These are phyloP conservation scores for Skeletonema grethae DNA, from an alignment of 108 stramenopile genomes.

Conservation along the genomic window DNA sequence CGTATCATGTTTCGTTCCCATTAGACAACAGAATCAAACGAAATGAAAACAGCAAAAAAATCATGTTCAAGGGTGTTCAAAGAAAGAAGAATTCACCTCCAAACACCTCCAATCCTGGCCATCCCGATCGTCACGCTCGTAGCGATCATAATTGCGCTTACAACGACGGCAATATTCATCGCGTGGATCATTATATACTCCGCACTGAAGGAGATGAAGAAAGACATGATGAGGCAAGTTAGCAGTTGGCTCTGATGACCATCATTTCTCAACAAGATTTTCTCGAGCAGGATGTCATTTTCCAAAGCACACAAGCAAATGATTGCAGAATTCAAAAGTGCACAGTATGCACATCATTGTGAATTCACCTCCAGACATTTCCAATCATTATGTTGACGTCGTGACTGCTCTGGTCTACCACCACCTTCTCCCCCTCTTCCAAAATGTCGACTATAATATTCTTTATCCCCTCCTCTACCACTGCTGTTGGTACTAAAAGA, in stretches of 20 bases:
- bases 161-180: neutral
- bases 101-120: conserved; percentile 16
- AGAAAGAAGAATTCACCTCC: conserved; percentile 38
- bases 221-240: neutral
- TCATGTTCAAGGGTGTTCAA: neutral
- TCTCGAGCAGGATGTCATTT: neutral
- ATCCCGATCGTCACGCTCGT: neutral
- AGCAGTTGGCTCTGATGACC: neutral
- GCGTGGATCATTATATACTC: conserved; percentile 17
- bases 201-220: conserved; percentile 22
- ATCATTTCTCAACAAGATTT: neutral
- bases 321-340: neutral
- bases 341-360: neutral
- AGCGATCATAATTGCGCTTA: neutral
- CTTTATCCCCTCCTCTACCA: neutral
- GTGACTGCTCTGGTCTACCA: neutral
- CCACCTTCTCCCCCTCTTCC: conserved; percentile 14
- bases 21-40: neutral
- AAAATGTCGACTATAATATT: neutral
- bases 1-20: neutral
- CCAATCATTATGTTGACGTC: conserved; percentile 3
- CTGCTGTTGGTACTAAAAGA: neutral
- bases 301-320: neutral
- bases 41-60: neutral
- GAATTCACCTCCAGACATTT: conserved; percentile 45